These are phyloP conservation scores for Casaregolazyma lundiana DNA, from an alignment of 1,139 yeast genomes.

Conservation along the genomic window DNA sequence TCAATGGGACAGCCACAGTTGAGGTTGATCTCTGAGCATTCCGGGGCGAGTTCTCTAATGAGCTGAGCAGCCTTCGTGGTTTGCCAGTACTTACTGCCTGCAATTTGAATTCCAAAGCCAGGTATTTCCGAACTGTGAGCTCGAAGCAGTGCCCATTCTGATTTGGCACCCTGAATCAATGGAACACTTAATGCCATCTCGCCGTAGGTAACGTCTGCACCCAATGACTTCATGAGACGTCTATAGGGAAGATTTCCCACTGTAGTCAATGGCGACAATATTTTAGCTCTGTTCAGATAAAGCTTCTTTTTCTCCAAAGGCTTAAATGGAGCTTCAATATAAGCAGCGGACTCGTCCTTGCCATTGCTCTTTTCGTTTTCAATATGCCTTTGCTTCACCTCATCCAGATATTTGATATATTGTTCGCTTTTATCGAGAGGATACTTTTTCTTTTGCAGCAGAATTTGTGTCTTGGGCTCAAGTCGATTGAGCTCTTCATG, in stretches of 20 bases:
- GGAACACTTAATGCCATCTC: slow-evolving; percentile 95
- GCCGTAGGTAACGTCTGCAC: slow-evolving; percentile 89
- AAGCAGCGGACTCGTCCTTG: slow-evolving; percentile 44
- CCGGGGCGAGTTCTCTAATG: slow-evolving; percentile 48
- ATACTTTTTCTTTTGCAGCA: slow-evolving; percentile 60
- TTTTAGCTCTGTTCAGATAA: slow-evolving; percentile 67
- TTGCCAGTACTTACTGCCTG: slow-evolving; percentile 89
- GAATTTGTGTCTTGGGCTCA: slow-evolving; percentile 46
- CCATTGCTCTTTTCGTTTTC: slow-evolving; percentile 23
- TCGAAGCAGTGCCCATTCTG: slow-evolving; percentile 97
- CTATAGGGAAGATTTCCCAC: slow-evolving; percentile 97
- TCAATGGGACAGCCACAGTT: slow-evolving; percentile 99
- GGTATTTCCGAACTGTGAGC: slow-evolving; percentile 80
- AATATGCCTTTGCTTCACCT: slow-evolving; percentile 33
- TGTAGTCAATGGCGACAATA: slow-evolving; percentile 92
- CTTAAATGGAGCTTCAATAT: slow-evolving; percentile 71
- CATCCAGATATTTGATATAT: slow-evolving; percentile 53
- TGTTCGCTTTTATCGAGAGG: slow-evolving; percentile 52
- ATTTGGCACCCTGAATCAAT: slow-evolving; percentile 77
- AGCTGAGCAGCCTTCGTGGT: slow-evolving; percentile 89
- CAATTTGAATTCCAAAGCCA: slow-evolving; percentile 91
- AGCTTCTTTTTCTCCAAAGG: slow-evolving; percentile 77
- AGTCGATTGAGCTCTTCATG: slow-evolving; percentile 64
- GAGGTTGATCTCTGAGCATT: slow-evolving; percentile 71
- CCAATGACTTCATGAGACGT: slow-evolving; percentile 82